These are phyloP conservation scores for Albatrellus ellisii DNA, from an alignment of 768 basidiomycete species.

Conservation along the genomic window DNA sequence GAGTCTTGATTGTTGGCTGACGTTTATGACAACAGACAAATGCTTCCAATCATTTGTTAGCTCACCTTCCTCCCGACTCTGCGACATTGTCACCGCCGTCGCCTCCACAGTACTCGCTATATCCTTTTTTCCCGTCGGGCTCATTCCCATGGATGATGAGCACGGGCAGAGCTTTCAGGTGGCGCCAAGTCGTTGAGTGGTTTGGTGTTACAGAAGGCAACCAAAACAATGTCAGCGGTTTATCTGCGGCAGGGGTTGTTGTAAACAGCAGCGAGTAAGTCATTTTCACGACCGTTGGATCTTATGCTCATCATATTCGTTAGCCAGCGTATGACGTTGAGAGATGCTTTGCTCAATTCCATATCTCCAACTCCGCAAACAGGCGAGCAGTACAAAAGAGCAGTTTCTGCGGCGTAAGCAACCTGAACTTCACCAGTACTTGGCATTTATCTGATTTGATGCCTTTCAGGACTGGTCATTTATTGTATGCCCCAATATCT, in stretches of 20 bases:
- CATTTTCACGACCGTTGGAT: no score
- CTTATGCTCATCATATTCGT: no score
- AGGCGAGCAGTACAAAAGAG: neutral
- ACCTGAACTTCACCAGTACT: neutral
- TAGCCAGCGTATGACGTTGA: neutral
- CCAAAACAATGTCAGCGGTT: slow-evolving; percentile 24
- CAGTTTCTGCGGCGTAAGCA: slow-evolving; percentile 13
- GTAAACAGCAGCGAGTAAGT: slow-evolving; percentile 20
- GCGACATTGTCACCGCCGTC: slow-evolving; percentile 2
- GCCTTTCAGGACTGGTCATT: slow-evolving; percentile 39
- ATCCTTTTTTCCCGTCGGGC: slow-evolving; percentile 46
- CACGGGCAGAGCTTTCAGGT: slow-evolving; percentile 35
- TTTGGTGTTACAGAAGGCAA: slow-evolving; percentile 25
- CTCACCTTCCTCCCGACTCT: neutral
- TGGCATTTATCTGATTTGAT: neutral
- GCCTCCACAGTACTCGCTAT: slow-evolving; percentile 38
- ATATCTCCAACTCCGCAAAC: neutral
- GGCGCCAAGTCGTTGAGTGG: slow-evolving; percentile 54
- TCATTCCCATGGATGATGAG: slow-evolving; percentile 35
- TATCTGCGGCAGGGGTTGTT: slow-evolving; percentile 24
- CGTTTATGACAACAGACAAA: neutral
- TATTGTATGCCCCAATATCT: slow-evolving; percentile 28
- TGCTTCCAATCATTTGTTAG: neutral
- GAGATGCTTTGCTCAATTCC: neutral
- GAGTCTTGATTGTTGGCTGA: neutral